Evolutionary conservation across 208 protist genomes (phyloP).

Genomic region (Crithidia sp.): DNA sequence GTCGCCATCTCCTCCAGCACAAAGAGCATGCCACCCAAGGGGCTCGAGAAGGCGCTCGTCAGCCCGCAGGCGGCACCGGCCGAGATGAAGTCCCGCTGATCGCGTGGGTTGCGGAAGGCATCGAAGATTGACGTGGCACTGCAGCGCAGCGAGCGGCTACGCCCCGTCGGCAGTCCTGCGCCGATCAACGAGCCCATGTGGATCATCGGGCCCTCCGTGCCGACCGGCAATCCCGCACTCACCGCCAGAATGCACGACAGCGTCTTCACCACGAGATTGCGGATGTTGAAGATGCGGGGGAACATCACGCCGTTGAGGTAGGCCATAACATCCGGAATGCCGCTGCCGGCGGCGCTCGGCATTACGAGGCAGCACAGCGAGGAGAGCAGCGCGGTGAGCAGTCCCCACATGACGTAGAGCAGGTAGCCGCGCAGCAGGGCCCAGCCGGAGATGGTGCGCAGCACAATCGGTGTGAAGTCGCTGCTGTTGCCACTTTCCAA

Average conservation of each 20-base stretch:
- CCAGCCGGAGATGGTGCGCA: conserved; percentile 28
- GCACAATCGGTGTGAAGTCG: conserved; percentile 14
- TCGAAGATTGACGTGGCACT: conserved; percentile 58
- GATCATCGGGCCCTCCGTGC: conserved; percentile 93
- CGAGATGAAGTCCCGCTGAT: conserved; percentile 91
- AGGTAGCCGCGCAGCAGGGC: conserved; percentile 40
- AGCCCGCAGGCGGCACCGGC: conserved; percentile 91
- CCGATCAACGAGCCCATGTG: conserved; percentile 92
- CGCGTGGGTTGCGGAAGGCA: conserved; percentile 71
- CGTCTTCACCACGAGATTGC: conserved; percentile 82
- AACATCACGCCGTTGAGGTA: conserved; percentile 91
- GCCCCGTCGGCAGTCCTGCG: conserved; percentile 81
- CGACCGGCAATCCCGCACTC: conserved; percentile 76
- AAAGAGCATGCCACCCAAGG: conserved; percentile 92
- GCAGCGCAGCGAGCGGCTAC: conserved; percentile 61
- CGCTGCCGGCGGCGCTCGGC: conserved; percentile 75
- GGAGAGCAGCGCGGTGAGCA: conserved; percentile 51
- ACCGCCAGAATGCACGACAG: conserved; percentile 81
- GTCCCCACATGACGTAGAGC: conserved; percentile 46
- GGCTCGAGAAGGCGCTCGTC: conserved; percentile 89
- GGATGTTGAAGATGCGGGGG: conserved; percentile 81
- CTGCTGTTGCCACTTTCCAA: neutral
- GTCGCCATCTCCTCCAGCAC: conserved; percentile 91
- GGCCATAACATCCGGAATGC: conserved; percentile 88
- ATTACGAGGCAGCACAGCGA: conserved; percentile 78